Conservation (phyloP, 148 eudicot species). For the Pharnaceum exiguum region DNA sequence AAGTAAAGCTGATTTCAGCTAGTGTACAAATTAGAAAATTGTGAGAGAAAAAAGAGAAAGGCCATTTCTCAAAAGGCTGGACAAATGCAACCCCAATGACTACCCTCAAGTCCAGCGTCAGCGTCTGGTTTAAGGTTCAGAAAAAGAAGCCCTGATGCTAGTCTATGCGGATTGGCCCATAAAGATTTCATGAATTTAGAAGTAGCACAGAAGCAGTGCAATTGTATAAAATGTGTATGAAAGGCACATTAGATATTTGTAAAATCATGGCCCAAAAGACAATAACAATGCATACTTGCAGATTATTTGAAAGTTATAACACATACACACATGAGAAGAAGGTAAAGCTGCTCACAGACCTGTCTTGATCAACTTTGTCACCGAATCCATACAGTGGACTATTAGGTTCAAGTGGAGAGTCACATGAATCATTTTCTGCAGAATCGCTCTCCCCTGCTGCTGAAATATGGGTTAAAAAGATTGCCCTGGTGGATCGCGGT, state of each 20-base stretch:
- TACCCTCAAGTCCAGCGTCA: too few relatives aligned
- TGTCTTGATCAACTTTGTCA: conserved; percentile 71
- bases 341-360: conserved; percentile 38
- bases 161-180: too few relatives aligned
- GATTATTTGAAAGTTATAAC: neutral
- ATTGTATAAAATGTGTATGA: neutral
- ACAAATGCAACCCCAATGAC: too few relatives aligned
- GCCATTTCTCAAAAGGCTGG: too few relatives aligned
- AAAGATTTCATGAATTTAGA: too few relatives aligned
- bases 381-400: conserved; percentile 83
- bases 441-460: conserved; percentile 99
- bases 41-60: too few relatives aligned
- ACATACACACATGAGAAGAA: neutral
- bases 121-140: too few relatives aligned
- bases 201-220: too few relatives aligned
- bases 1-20: too few relatives aligned
- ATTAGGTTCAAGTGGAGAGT: conserved; percentile 96
- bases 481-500: conserved; percentile 85
- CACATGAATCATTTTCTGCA: conserved; percentile 98
- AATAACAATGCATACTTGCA: neutral
- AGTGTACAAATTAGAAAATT: too few relatives aligned
- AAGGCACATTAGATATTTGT: neutral
- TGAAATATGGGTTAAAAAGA: conserved; percentile 84
- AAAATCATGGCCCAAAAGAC: neutral
- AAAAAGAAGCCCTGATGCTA: neutral